phyloP scores from a whole-genome alignment of 176 grass and related monocot species.

The Oryza meridionalis region DNA sequence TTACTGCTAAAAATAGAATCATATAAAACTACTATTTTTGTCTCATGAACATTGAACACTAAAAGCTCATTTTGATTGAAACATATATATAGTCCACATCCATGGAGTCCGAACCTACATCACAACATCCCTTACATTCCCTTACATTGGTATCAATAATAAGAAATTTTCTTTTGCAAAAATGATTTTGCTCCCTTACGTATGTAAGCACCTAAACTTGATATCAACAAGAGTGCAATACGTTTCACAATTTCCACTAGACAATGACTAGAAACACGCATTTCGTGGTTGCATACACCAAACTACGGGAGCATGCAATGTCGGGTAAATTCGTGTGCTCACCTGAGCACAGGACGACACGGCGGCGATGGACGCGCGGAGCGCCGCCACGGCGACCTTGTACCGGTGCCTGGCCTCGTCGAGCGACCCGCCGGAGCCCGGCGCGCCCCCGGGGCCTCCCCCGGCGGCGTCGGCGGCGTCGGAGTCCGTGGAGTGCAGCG shows the following conservation, averaged over 20 bases:
- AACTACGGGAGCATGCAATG: background rate
- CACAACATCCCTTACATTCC: too few species aligned
- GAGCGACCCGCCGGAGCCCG: slow-evolving; percentile 75
- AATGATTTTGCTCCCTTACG: background rate
- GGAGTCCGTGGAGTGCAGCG: slow-evolving; percentile 37
- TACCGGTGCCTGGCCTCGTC: slow-evolving; percentile 93
- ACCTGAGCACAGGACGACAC: slow-evolving; percentile 66
- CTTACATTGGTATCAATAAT: background rate
- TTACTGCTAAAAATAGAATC: background rate
- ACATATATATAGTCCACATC: background rate
- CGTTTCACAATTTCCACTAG: background rate
- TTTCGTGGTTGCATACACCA: background rate
- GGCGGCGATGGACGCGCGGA: slow-evolving; percentile 67
- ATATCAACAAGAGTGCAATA: background rate
- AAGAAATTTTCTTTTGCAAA: background rate
- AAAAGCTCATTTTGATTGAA: background rate
- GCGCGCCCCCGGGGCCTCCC: slow-evolving; percentile 21
- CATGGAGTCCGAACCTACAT: too few species aligned
- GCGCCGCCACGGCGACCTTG: slow-evolving; percentile 67
- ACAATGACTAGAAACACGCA: background rate
- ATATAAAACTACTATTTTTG: background rate
- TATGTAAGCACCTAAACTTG: background rate
- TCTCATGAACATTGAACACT: background rate
- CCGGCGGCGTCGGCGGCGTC: slow-evolving; percentile 46
- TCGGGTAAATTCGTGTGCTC: background rate